Conservation (phyloP, 2,329 filamentous ascomycete species). For the Ambrosiella beaveri region DNA sequence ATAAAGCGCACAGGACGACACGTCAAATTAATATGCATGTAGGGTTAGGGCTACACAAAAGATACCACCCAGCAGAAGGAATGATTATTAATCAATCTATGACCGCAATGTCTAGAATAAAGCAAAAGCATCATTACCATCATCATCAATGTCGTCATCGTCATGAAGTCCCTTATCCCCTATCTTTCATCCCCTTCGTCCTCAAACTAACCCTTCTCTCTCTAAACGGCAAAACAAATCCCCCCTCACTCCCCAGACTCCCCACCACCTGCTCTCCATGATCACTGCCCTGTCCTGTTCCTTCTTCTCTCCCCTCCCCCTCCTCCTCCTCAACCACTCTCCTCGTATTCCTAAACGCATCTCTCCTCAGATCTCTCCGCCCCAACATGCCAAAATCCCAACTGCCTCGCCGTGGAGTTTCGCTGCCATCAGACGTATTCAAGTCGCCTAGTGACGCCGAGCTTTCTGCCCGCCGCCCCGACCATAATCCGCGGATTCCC, state of each 20-base stretch:
- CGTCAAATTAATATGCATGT: neutral
- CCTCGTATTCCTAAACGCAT: constrained; percentile 11
- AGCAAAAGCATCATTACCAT: neutral
- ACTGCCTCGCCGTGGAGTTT: neutral
- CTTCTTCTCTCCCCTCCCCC: neutral
- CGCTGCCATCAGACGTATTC: neutral
- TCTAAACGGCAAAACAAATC: constrained; percentile 28
- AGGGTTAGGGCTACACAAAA: neutral
- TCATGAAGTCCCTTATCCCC: neutral
- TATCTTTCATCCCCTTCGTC: constrained; percentile 28
- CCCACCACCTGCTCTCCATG: neutral
- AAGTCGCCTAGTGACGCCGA: neutral
- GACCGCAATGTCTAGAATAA: neutral
- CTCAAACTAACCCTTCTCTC: constrained; percentile 33
- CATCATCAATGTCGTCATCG: neutral
- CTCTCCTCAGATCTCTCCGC: neutral
- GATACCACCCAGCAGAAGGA: too few relatives aligned
- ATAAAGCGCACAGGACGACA: neutral
- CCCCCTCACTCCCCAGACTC: constrained; percentile 10
- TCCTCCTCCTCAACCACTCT: constrained; percentile 2
- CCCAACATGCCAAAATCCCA: neutral
- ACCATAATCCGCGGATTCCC: constrained; percentile 40
- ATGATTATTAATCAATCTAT: too few relatives aligned
- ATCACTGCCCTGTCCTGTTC: neutral
- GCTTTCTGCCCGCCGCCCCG: neutral